Conservation (phyloP, 2,329 filamentous ascomycete genomes). For the Corynespora cassiicola region DNA sequence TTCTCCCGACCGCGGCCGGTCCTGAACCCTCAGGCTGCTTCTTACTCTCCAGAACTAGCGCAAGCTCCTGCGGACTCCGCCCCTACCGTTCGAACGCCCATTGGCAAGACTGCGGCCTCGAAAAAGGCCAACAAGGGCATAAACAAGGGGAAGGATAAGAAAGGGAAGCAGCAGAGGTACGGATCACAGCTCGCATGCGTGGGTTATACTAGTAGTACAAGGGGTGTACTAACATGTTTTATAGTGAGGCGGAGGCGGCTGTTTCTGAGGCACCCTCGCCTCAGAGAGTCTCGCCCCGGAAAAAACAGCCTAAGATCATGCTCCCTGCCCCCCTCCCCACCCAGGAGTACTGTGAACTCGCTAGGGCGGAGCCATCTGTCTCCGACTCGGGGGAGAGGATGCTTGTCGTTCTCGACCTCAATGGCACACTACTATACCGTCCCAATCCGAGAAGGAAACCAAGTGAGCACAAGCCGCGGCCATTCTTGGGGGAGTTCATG, state of each 20-base stretch:
- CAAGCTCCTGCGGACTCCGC: no score
- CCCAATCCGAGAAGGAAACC: conserved; percentile 51
- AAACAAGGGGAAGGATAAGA: conserved; percentile 6
- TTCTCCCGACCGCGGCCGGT: no score
- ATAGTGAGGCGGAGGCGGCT: no score
- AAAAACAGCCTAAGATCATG: conserved; percentile 34
- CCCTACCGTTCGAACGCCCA: no score
- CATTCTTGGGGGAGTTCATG: conserved; percentile 73
- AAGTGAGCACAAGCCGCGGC: conserved; percentile 69
- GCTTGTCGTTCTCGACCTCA: conserved; percentile 88
- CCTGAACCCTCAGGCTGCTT: no score
- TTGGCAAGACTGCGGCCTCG: no score
- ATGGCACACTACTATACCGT: conserved; percentile 85
- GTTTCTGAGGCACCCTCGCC: no score
- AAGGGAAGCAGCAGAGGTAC: conserved; percentile 2
- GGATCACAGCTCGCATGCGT: no score
- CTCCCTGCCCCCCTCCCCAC: conserved; percentile 66
- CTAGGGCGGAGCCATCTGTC: conserved; percentile 44
- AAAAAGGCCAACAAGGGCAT: conserved; percentile 14
- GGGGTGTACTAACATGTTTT: no score
- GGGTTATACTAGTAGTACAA: no score
- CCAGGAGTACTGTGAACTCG: conserved; percentile 64
- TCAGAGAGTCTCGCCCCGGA: no score
- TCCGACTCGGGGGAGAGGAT: conserved; percentile 64
- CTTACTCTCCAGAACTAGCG: no score